Conservation (phyloP, 176 grass and related monocot genomes). For the Leersia perrieri region DNA sequence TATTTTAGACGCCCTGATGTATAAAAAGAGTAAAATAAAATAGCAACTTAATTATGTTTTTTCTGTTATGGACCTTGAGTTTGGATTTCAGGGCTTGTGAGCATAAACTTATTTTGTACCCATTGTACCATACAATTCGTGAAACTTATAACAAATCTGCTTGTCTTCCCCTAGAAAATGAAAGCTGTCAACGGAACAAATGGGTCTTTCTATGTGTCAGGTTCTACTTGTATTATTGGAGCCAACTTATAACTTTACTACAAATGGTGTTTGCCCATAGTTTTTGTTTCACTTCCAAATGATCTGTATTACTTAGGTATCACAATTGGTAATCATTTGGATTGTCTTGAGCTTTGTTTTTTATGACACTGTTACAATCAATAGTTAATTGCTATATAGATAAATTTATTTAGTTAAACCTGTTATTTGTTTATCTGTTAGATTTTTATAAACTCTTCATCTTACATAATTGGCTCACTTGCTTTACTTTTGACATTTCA, state of each 20-base stretch:
- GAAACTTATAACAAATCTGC: neutral
- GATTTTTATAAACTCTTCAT: neutral
- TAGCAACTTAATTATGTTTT: neutral
- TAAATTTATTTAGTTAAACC: neutral
- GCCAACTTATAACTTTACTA: neutral
- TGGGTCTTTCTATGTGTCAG: neutral
- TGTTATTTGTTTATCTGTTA: neutral
- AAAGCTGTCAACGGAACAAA: neutral
- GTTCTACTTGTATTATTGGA: neutral
- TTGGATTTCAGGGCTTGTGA: neutral
- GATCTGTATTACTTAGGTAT: neutral
- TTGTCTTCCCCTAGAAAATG: neutral
- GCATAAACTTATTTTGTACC: neutral
- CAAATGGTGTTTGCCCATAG: neutral
- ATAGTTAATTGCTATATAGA: neutral
- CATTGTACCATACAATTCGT: neutral
- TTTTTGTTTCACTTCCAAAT: conserved; percentile 5
- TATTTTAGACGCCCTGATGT: neutral
- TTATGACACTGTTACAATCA: neutral
- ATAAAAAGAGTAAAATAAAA: conserved; percentile 1
- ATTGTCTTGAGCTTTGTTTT: neutral
- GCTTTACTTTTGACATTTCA: conserved; percentile 15
- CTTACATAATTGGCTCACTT: conserved; percentile 5
- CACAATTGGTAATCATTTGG: neutral
- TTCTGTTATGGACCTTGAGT: neutral